Percentiles rank a stretch among this genome's conserved stretches.
Evolutionary conservation across 2,329 filamentous ascomycete genomes (phyloP).

Genomic region (Neofusicoccum cordaticola): DNA sequence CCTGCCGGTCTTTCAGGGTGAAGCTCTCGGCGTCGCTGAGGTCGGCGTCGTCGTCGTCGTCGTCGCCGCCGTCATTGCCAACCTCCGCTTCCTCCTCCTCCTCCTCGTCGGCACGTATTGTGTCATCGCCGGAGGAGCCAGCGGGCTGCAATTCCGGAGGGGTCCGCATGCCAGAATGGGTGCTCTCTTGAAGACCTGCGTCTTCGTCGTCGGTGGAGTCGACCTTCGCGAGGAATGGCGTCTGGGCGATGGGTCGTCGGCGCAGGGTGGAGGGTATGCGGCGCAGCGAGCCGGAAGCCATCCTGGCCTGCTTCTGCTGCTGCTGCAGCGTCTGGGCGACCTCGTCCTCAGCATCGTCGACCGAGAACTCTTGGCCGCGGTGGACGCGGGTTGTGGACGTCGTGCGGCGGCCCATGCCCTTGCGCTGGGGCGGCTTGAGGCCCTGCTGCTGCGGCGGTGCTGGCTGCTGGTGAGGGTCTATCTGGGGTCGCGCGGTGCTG

Average conservation of each 20-base stretch:
- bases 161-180: background rate
- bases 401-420: conserved; percentile 67
- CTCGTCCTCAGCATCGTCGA: conserved; percentile 81
- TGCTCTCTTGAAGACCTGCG: conserved; percentile 22
- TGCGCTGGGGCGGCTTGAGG: conserved; percentile 59
- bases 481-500: background rate
- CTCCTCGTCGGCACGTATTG: conserved; percentile 40
- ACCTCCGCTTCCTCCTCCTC: conserved; percentile 44
- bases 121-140: conserved; percentile 37
- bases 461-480: background rate
- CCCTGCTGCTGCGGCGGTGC: background rate
- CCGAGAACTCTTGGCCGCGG: conserved; percentile 83
- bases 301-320: conserved; percentile 27
- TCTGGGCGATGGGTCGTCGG: conserved; percentile 47
- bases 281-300: conserved; percentile 42
- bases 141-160: conserved; percentile 25
- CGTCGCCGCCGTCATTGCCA: conserved; percentile 56
- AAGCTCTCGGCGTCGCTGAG: conserved; percentile 95
- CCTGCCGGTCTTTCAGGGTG: conserved; percentile 91
- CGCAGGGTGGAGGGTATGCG: conserved; percentile 52
- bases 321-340: conserved; percentile 64
- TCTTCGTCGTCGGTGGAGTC: conserved; percentile 40
- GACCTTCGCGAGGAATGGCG: conserved; percentile 47
- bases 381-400: conserved; percentile 74
- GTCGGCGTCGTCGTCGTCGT: conserved; percentile 69